phyloP scores from a whole-genome alignment of 306 rosid species.

The Trifolium pratense region DNA sequence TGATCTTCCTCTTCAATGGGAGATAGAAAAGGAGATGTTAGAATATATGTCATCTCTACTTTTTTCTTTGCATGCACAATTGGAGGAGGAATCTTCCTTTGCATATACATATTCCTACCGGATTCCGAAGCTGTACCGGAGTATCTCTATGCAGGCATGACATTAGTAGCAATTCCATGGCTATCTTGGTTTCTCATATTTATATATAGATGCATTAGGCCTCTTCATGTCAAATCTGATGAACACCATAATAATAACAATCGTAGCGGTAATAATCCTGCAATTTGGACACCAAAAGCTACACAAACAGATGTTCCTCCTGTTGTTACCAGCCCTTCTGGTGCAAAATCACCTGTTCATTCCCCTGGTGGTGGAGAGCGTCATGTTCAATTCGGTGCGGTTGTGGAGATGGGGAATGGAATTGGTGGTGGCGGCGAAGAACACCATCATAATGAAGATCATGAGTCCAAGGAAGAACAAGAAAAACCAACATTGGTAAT shows the following conservation, averaged over 20 bases:
- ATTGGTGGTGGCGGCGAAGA: not conserved
- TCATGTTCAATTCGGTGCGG: conserved; percentile 58
- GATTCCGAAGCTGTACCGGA: conserved; percentile 27
- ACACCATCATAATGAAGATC: conserved; percentile 14
- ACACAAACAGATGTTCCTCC: not conserved
- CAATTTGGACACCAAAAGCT: not conserved
- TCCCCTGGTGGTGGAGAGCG: conserved; percentile 37
- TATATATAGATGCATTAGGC: conserved; percentile 53
- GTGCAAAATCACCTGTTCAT: conserved; percentile 27
- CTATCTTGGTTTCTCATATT: conserved; percentile 58
- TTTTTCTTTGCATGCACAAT: conserved; percentile 62
- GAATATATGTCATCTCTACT: conserved; percentile 54
- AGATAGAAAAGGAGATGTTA: conserved; percentile 65
- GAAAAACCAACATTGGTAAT: conserved; percentile 15
- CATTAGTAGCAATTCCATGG: conserved; percentile 78
- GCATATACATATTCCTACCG: conserved; percentile 56
- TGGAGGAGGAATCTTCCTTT: conserved; percentile 68
- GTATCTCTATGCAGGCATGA: conserved; percentile 57
- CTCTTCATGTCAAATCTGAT: no score
- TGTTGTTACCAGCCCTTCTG: not conserved
- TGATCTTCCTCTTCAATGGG: conserved; percentile 61
- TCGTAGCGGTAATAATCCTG: not conserved
- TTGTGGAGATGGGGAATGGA: conserved; percentile 46
- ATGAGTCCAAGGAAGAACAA: not conserved
- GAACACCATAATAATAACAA: not conserved